These are phyloP conservation scores for Sporodiniella umbellata DNA, from an alignment of 371 early-diverging fungal species.

Conservation along the genomic window DNA sequence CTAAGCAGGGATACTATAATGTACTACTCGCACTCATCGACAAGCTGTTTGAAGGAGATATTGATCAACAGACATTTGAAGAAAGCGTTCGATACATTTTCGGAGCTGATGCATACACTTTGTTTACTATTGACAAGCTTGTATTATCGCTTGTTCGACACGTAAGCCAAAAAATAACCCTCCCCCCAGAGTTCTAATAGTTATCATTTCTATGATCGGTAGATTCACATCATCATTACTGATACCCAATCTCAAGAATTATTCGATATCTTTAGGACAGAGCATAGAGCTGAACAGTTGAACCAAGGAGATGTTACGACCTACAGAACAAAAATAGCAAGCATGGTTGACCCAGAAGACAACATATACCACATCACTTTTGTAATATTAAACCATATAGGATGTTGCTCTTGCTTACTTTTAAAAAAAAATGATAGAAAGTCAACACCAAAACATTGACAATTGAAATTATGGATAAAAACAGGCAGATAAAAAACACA, in stretches of 20 bases:
- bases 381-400: conserved; percentile 39
- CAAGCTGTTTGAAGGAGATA: conserved; percentile 70
- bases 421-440: neutral
- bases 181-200: neutral
- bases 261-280: conserved; percentile 15
- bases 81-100: conserved; percentile 84
- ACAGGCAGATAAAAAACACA: conserved; percentile 31
- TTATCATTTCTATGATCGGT: neutral
- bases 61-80: conserved; percentile 87
- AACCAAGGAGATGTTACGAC: conserved; percentile 39
- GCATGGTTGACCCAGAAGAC: conserved; percentile 59
- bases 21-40: conserved; percentile 68
- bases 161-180: conserved; percentile 2
- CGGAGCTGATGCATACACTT: conserved; percentile 78
- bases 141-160: conserved; percentile 22
- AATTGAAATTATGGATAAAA: conserved; percentile 69
- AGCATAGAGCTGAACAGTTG: conserved; percentile 13
- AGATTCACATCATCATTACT: conserved; percentile 24
- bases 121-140: conserved; percentile 83
- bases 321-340: conserved; percentile 27
- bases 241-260: conserved; percentile 20
- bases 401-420: too few relatives aligned
- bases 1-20: conserved; percentile 59
- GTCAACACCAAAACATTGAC: conserved; percentile 47
- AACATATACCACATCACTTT: conserved; percentile 77